These are phyloP conservation scores for Penicillium sp. DNA, from an alignment of 2,329 filamentous ascomycete species.

Conservation along the genomic window DNA sequence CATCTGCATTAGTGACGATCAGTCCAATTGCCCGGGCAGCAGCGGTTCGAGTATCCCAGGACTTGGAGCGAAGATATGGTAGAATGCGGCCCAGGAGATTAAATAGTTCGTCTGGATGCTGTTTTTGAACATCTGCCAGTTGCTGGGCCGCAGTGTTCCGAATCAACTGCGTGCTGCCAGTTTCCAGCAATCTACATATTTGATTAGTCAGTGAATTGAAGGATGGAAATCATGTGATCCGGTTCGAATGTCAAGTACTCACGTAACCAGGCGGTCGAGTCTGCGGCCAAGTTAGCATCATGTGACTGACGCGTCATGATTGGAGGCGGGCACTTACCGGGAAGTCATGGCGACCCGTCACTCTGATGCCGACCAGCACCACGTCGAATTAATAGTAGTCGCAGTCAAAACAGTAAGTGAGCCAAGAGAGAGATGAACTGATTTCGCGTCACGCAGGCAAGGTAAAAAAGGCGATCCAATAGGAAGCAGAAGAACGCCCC, in stretches of 20 bases:
- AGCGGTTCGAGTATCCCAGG: constrained; percentile 94
- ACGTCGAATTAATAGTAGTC: constrained; percentile 12
- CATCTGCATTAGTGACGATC: constrained; percentile 84
- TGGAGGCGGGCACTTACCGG: constrained; percentile 39
- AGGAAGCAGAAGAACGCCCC: constrained; percentile 20
- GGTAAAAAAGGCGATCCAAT: constrained; percentile 4
- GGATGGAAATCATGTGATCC: neutral
- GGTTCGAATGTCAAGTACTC: constrained; percentile 49
- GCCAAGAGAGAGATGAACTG: constrained; percentile 15
- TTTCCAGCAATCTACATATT: constrained; percentile 78
- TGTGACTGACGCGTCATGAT: constrained; percentile 27
- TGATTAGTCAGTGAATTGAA: constrained; percentile 29
- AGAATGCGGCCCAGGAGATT: constrained; percentile 91
- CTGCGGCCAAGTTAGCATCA: constrained; percentile 51
- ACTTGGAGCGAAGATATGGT: constrained; percentile 92
- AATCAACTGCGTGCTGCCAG: constrained; percentile 92
- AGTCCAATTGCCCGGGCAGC: constrained; percentile 92
- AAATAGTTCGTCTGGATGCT: constrained; percentile 95
- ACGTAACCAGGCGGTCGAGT: constrained; percentile 85
- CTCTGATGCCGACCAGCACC: constrained; percentile 28
- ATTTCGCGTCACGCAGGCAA: constrained; percentile 14
- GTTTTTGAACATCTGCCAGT: constrained; percentile 95
- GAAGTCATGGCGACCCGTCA: constrained; percentile 44
- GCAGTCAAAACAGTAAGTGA: constrained; percentile 11
- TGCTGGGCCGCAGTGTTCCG: constrained; percentile 96